Percentiles rank a stretch among this genome's conserved stretches.
Evolutionary conservation across 2,329 filamentous ascomycete species (phyloP).

Genomic region (Alternaria viburni): DNA sequence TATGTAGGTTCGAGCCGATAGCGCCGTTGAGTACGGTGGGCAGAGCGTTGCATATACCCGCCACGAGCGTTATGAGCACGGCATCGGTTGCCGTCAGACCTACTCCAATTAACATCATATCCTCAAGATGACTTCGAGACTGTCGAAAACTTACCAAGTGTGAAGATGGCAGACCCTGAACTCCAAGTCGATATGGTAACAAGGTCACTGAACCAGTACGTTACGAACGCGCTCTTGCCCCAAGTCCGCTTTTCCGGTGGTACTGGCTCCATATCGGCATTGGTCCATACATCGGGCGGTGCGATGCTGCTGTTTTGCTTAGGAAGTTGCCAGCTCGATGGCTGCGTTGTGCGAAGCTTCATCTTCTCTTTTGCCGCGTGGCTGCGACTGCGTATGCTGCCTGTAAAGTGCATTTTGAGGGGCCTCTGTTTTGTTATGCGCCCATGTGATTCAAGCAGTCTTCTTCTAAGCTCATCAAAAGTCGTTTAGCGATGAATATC

Average conservation of each 20-base stretch:
- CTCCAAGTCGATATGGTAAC: constrained; percentile 44
- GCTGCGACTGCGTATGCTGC: neutral
- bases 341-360: constrained; percentile 4
- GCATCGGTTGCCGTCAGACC: constrained; percentile 23
- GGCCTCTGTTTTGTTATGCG: neutral
- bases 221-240: constrained; percentile 51
- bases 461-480: neutral
- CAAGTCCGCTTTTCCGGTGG: constrained; percentile 55
- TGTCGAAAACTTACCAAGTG: constrained; percentile 51
- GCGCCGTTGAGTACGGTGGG: constrained; percentile 27
- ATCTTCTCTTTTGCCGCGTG: constrained; percentile 4
- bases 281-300: constrained; percentile 43
- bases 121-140: neutral
- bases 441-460: neutral
- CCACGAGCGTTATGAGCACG: constrained; percentile 41
- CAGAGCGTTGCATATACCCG: constrained; percentile 24
- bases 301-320: constrained; percentile 26
- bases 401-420: neutral
- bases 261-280: constrained; percentile 55
- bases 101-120: constrained; percentile 33
- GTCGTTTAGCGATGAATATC: neutral
- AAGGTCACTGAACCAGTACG: constrained; percentile 56
- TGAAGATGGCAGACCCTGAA: constrained; percentile 55
- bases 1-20: constrained; percentile 17
- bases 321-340: constrained; percentile 21